Conservation (phyloP, 805 yeast species). For the Cyberlindnera mycetangii region DNA sequence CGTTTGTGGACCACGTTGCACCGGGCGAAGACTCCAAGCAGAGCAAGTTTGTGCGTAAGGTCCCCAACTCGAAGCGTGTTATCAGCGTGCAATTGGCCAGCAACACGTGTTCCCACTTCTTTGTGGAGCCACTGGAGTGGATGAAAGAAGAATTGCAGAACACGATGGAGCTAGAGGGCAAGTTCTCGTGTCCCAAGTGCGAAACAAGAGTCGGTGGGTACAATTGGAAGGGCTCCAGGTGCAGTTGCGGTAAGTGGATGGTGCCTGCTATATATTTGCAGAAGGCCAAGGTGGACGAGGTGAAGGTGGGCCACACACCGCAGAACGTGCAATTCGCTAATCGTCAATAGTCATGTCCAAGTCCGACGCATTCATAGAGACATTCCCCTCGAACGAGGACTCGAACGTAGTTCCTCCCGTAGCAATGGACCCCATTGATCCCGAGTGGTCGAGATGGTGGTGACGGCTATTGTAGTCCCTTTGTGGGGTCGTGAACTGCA, state of each 20-base stretch:
- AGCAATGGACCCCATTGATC: constrained; percentile 4
- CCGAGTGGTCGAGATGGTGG: constrained; percentile 12
- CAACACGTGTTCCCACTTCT: constrained; percentile 73
- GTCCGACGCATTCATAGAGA: constrained; percentile 34
- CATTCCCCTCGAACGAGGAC: constrained; percentile 25
- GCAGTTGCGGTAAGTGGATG: constrained; percentile 96
- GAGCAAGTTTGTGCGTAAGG: constrained; percentile 61
- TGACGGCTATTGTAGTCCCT: constrained; percentile 9
- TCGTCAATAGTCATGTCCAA: constrained; percentile 45
- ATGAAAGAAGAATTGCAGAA: constrained; percentile 74
- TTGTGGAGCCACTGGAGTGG: constrained; percentile 89
- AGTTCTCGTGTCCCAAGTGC: constrained; percentile 82
- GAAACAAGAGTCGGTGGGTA: constrained; percentile 84
- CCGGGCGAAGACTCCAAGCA: constrained; percentile 67
- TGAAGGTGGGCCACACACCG: constrained; percentile 18
- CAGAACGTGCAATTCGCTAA: constrained; percentile 15
- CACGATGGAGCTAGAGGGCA: constrained; percentile 72
- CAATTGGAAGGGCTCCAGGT: constrained; percentile 91
- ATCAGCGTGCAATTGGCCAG: constrained; percentile 57
- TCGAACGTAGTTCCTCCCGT: constrained; percentile 13
- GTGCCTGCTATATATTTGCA: constrained; percentile 86
- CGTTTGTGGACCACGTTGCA: constrained; percentile 62
- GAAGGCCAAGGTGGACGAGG: constrained; percentile 73
- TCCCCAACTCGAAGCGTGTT: constrained; percentile 58
- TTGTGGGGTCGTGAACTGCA: constrained; percentile 17